phyloP scores from a whole-genome alignment of 805 yeast genomes.

The Ogataea degrootiae region DNA sequence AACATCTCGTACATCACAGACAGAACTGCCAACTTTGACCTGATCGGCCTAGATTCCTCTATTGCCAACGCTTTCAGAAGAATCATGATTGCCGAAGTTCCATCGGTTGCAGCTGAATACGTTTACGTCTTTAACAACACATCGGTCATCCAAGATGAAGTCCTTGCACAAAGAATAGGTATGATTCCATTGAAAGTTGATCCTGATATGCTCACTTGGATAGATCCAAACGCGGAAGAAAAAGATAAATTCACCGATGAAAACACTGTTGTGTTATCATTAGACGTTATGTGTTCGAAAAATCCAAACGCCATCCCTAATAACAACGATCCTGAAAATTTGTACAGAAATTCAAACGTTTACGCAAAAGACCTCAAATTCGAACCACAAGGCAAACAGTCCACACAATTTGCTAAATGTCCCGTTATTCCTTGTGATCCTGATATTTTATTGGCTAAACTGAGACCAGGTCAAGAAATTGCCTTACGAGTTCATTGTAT shows the following conservation, averaged over 20 bases:
- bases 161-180: constrained; percentile 92
- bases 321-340: constrained; percentile 74
- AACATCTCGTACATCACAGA: constrained; percentile 61
- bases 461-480: constrained; percentile 97
- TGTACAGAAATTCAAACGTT: constrained; percentile 79
- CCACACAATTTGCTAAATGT: constrained; percentile 56
- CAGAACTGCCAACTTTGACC: constrained; percentile 79
- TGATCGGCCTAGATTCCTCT: constrained; percentile 83
- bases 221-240: constrained; percentile 59
- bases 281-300: constrained; percentile 78
- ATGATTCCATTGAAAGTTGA: constrained; percentile 84
- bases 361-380: constrained; percentile 87
- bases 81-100: constrained; percentile 95
- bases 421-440: constrained; percentile 83
- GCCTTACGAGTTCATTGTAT: constrained; percentile 85
- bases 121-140: constrained; percentile 91
- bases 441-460: constrained; percentile 81
- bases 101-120: constrained; percentile 91
- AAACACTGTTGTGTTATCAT: constrained; percentile 80
- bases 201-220: constrained; percentile 86
- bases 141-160: constrained; percentile 96
- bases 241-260: constrained; percentile 75
- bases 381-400: constrained; percentile 88
- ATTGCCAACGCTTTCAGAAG: constrained; percentile 95
- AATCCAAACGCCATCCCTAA: constrained; percentile 79